These are phyloP conservation scores for Blastocystis sp. DNA, from an alignment of 352 stramenopile species.

Conservation along the genomic window DNA sequence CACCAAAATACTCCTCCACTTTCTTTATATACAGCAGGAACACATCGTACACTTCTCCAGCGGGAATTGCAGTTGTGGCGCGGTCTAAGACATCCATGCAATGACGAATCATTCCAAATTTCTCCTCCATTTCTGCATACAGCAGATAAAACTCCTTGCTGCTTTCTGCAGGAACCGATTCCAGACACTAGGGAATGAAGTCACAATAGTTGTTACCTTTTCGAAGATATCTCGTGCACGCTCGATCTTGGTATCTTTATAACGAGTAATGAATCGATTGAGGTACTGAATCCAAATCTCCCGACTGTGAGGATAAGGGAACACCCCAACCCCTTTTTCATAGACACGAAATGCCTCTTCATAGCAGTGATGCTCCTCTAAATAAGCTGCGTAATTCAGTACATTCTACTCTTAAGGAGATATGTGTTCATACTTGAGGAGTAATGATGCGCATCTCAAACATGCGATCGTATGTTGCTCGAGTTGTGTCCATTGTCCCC, in stretches of 20 bases:
- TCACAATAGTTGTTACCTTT: conserved; percentile 67
- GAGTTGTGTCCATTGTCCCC: conserved; percentile 85
- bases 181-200: conserved; percentile 46
- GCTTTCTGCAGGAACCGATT: conserved; percentile 55
- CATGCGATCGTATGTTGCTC: conserved; percentile 85
- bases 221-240: conserved; percentile 92
- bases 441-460: conserved; percentile 94
- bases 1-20: conserved; percentile 88
- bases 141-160: conserved; percentile 64
- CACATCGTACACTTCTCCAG: conserved; percentile 83
- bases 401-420: conserved; percentile 74
- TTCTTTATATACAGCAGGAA: conserved; percentile 86
- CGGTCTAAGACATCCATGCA: conserved; percentile 89
- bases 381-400: conserved; percentile 89
- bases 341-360: conserved; percentile 87
- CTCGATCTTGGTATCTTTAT: conserved; percentile 89
- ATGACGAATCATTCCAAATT: conserved; percentile 87
- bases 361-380: conserved; percentile 95
- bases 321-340: conserved; percentile 79
- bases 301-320: conserved; percentile 85
- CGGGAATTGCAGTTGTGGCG: conserved; percentile 75
- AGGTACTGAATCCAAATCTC: conserved; percentile 95
- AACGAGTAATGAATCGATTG: conserved; percentile 86
- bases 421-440: conserved; percentile 67
- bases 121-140: conserved; percentile 92